Evolutionary conservation across 2,329 filamentous ascomycete species (phyloP).

Genomic region (Penicillium sp.): DNA sequence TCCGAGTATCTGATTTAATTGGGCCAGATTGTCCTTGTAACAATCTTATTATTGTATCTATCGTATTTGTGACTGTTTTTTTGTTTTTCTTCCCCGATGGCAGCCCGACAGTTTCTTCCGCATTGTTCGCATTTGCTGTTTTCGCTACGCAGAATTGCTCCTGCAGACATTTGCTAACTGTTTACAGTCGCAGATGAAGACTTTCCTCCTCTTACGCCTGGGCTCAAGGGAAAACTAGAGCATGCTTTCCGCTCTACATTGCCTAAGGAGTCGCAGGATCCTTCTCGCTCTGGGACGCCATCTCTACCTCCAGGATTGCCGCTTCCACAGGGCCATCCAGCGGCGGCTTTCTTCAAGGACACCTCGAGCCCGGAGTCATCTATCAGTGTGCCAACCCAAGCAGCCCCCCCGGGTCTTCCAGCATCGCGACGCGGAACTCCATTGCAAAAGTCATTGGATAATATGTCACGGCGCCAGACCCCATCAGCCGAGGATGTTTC

Average conservation of each 20-base stretch:
- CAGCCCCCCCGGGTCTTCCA: constrained; percentile 25
- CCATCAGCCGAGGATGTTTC: constrained; percentile 23
- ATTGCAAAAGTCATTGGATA: constrained; percentile 23
- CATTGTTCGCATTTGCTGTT: constrained; percentile 7
- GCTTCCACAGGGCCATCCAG: constrained; percentile 38
- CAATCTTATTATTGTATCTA: constrained; percentile 28
- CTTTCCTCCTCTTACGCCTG: constrained; percentile 43
- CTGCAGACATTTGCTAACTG: constrained; percentile 24
- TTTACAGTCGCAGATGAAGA: constrained; percentile 44
- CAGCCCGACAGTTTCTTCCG: constrained; percentile 15
- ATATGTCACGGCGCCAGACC: constrained; percentile 24
- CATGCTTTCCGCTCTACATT: constrained; percentile 33
- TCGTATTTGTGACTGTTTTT: constrained; percentile 19
- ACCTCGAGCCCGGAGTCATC: constrained; percentile 26
- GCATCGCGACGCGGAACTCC: constrained; percentile 28
- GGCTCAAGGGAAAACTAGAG: constrained; percentile 34
- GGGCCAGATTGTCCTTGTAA: constrained; percentile 32
- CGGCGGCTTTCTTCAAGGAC: constrained; percentile 28
- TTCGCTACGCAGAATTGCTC: constrained; percentile 2
- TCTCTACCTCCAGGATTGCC: constrained; percentile 40
- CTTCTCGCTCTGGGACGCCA: constrained; percentile 35
- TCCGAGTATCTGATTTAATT: constrained; percentile 23
- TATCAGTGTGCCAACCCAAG: constrained; percentile 7
- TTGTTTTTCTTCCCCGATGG: constrained; percentile 19
- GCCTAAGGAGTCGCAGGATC: constrained; percentile 25